A percentile compares a stretch with the other conserved stretches of the same genome.
Evolutionary conservation across 2,329 filamentous ascomycete species (phyloP).

Genomic region (Grosmannia penicillata): DNA sequence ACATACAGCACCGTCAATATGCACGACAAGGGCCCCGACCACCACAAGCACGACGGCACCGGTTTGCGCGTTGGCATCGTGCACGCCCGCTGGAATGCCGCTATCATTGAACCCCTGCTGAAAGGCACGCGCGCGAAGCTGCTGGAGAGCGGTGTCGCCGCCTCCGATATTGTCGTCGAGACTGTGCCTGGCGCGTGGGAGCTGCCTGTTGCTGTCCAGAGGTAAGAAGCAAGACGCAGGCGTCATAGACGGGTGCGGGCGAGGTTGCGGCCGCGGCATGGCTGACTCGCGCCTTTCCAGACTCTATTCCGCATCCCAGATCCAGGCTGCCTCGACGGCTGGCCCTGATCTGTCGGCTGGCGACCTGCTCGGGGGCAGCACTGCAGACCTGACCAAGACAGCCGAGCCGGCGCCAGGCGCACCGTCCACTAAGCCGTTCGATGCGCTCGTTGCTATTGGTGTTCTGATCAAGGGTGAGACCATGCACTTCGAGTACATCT

Average conservation of each 20-base stretch:
- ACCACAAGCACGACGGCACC: constrained; percentile 49
- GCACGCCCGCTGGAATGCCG: constrained; percentile 88
- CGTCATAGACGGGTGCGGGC: too few species aligned
- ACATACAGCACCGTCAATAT: constrained; percentile 13
- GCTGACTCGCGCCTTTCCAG: too few species aligned
- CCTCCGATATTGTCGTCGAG: constrained; percentile 78
- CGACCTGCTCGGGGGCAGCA: constrained; percentile 52
- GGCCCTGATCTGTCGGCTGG: constrained; percentile 51
- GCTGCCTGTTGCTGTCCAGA: constrained; percentile 77
- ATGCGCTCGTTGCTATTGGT: constrained; percentile 88
- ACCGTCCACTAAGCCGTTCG: constrained; percentile 51
- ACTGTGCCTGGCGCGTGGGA: constrained; percentile 92
- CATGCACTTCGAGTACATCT: constrained; percentile 99
- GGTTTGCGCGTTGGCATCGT: constrained; percentile 83
- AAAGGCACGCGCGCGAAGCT: constrained; percentile 68
- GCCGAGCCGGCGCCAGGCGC: constrained; percentile 27
- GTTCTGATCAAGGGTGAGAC: constrained; percentile 97
- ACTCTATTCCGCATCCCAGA: constrained; percentile 71
- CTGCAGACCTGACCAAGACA: constrained; percentile 59
- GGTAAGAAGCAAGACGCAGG: too few species aligned
- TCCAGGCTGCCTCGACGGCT: constrained; percentile 55
- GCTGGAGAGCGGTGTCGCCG: constrained; percentile 62
- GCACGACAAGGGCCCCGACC: constrained; percentile 41
- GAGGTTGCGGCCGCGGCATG: too few species aligned
- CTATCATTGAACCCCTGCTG: constrained; percentile 76